Conservation (phyloP, 805 yeast species). For the Groenewaldozyma tartarivorans region DNA sequence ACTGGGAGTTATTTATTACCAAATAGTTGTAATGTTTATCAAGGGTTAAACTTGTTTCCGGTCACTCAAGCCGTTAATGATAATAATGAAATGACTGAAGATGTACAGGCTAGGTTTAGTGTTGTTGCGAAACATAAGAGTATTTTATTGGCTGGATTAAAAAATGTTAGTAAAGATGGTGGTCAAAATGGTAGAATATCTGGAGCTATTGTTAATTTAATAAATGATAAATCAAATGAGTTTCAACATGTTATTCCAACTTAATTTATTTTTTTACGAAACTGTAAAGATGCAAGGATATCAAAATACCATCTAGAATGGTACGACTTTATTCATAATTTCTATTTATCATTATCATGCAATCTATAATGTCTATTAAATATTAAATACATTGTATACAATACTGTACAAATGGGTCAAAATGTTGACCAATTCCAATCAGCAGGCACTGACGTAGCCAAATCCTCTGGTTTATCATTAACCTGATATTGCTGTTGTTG, state of each 20-base stretch:
- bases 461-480: conserved; percentile 18
- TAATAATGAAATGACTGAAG: conserved; percentile 47
- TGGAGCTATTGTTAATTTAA: conserved; percentile 2
- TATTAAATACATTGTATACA: neutral
- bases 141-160: conserved; percentile 43
- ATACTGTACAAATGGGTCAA: conserved; percentile 21
- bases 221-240: neutral
- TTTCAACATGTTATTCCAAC: neutral
- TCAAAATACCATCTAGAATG: too few species aligned
- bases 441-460: conserved; percentile 51
- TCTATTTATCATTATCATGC: too few species aligned
- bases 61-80: conserved; percentile 23
- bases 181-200: conserved; percentile 58
- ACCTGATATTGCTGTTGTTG: too few species aligned
- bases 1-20: conserved; percentile 47
- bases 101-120: conserved; percentile 44
- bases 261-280: too few species aligned
- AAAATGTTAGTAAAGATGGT: conserved; percentile 51
- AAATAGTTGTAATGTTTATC: conserved; percentile 50
- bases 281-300: too few species aligned
- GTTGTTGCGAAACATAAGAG: conserved; percentile 42
- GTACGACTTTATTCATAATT: too few species aligned
- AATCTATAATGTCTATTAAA: neutral
- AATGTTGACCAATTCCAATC: conserved; percentile 79
- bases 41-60: conserved; percentile 50